These are phyloP conservation scores for Populus trichocarpa DNA, from an alignment of 441 rosid genomes.

Conservation along the genomic window DNA sequence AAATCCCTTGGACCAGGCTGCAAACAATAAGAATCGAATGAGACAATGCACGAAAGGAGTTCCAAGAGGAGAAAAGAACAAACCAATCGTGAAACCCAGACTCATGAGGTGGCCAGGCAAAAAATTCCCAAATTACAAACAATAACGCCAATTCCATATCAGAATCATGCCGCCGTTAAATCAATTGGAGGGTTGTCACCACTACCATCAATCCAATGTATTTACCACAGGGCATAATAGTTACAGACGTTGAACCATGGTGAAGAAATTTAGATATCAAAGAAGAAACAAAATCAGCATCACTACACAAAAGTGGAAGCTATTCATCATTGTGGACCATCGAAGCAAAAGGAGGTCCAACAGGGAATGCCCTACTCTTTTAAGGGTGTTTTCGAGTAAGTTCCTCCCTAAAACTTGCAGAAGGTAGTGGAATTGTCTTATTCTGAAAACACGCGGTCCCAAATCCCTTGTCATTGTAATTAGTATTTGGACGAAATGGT, in stretches of 20 bases:
- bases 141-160: not conserved
- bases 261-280: slow-evolving; percentile 1
- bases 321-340: too few species aligned
- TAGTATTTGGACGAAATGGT: not conserved
- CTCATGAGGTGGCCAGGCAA: not conserved
- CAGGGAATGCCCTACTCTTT: too few species aligned
- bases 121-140: not conserved
- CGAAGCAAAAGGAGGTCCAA: too few species aligned
- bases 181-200: not conserved
- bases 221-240: too few species aligned
- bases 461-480: not conserved
- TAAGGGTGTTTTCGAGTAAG: too few species aligned
- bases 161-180: not conserved
- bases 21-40: slow-evolving; percentile 25
- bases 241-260: not conserved
- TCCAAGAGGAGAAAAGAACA: slow-evolving; percentile 6
- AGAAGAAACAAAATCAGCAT: too few species aligned
- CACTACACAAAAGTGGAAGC: too few species aligned
- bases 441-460: too few species aligned
- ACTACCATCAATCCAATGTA: not conserved
- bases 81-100: slow-evolving; percentile 1
- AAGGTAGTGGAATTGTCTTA: too few species aligned
- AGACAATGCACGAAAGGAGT: not conserved
- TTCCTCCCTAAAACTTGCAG: too few species aligned
- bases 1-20: slow-evolving; percentile 91